These are phyloP conservation scores for Blastocystis sp. DNA, from an alignment of 352 stramenopile species.

Conservation along the genomic window DNA sequence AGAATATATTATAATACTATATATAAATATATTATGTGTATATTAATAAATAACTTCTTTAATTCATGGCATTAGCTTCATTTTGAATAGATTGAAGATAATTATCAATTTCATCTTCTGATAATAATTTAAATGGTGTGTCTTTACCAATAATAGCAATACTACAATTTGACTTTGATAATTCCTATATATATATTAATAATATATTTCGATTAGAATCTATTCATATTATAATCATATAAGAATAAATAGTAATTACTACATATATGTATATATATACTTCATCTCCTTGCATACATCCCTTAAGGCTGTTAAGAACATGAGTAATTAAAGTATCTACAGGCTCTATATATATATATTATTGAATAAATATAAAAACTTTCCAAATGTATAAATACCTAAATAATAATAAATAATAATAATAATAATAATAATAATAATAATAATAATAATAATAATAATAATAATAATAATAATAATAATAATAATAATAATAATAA, in stretches of 20 bases:
- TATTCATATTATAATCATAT: too few species aligned
- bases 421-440: too few species aligned
- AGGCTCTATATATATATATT: slow-evolving; percentile 51
- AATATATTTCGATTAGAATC: too few species aligned
- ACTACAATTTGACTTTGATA: slow-evolving; percentile 55
- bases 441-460: too few species aligned
- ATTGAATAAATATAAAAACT: too few species aligned
- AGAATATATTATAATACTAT: too few species aligned
- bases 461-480: too few species aligned
- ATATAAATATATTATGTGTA: slow-evolving; percentile 9
- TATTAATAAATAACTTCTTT: neutral
- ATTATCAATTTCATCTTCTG: slow-evolving; percentile 55
- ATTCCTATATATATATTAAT: slow-evolving; percentile 47
- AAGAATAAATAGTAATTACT: too few species aligned
- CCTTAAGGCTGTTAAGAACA: slow-evolving; percentile 56
- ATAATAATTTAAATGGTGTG: slow-evolving; percentile 61
- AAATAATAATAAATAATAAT: slow-evolving; percentile 12
- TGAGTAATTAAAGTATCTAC: slow-evolving; percentile 66
- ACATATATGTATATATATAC: too few species aligned
- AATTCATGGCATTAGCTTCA: too few species aligned
- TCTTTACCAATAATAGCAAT: slow-evolving; percentile 59
- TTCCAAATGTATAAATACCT: neutral
- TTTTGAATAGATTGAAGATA: slow-evolving; percentile 50
- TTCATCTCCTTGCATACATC: slow-evolving; percentile 58
- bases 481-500: too few species aligned